Percentiles rank a stretch among this genome's conserved stretches.
These are phyloP conservation scores for Vigna reflexopilosa DNA, from an alignment of 306 rosid species.

Conservation along the genomic window DNA sequence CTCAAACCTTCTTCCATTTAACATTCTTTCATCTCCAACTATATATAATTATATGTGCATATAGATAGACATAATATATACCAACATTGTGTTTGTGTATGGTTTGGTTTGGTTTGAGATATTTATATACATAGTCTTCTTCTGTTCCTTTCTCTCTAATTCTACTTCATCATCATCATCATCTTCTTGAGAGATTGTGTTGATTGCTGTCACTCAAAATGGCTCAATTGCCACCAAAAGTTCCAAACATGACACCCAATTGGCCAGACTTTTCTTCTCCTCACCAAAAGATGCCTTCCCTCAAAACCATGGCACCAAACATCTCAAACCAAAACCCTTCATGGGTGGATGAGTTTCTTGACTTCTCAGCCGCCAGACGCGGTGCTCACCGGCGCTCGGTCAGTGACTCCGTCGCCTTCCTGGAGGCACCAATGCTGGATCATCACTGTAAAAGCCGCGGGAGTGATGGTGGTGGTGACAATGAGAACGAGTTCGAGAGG, in stretches of 20 bases:
- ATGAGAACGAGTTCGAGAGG: slow-evolving; percentile 61
- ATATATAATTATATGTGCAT: not conserved
- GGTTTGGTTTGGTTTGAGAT: not conserved
- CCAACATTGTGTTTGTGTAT: not conserved
- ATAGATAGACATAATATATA: not conserved
- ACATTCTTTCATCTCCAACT: slow-evolving; percentile 38
- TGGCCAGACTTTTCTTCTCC: slow-evolving; percentile 71
- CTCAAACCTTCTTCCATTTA: slow-evolving; percentile 23
- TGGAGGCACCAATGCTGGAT: slow-evolving; percentile 69
- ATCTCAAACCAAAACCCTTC: slow-evolving; percentile 58
- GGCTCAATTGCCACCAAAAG: slow-evolving; percentile 95
- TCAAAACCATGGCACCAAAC: slow-evolving; percentile 48
- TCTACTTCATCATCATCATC: not conserved
- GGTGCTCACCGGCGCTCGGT: slow-evolving; percentile 79
- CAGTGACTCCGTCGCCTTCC: slow-evolving; percentile 76
- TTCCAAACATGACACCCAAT: slow-evolving; percentile 71
- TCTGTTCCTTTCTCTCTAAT: not conserved
- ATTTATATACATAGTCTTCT: not conserved
- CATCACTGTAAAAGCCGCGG: slow-evolving; percentile 39
- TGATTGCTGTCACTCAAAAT: slow-evolving; percentile 39
- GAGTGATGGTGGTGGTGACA: too few species aligned
- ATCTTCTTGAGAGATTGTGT: not conserved
- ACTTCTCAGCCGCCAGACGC: slow-evolving; percentile 75
- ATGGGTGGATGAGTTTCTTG: slow-evolving; percentile 90
- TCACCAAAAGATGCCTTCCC: slow-evolving; percentile 54